A percentile compares a stretch with the other conserved stretches of the same genome.
Evolutionary conservation across 2,329 filamentous ascomycete species (phyloP).

Genomic region (Trichoderma polysporum): DNA sequence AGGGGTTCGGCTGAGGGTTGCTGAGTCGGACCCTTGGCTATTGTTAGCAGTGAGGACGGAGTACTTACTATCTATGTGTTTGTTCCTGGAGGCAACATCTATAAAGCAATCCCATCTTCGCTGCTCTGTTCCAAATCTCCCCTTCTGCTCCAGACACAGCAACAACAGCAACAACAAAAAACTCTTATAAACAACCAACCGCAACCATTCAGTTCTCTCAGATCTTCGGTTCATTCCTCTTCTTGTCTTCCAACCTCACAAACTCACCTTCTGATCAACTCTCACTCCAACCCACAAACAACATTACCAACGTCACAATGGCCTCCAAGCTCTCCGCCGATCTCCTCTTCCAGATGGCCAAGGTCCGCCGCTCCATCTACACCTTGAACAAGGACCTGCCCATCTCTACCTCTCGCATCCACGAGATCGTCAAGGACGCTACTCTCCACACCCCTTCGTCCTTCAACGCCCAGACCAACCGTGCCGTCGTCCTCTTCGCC

Average conservation of each 20-base stretch:
- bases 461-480: slow-evolving; percentile 87
- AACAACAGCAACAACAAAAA: neutral
- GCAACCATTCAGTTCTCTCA: slow-evolving; percentile 17
- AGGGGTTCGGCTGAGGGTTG: neutral
- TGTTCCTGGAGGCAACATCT: neutral
- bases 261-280: slow-evolving; percentile 4
- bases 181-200: neutral
- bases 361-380: slow-evolving; percentile 69
- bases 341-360: slow-evolving; percentile 62
- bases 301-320: slow-evolving; percentile 41
- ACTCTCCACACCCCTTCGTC: slow-evolving; percentile 71
- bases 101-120: slow-evolving; percentile 5
- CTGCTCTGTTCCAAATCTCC: neutral
- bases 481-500: slow-evolving; percentile 75
- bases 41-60: neutral
- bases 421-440: slow-evolving; percentile 63
- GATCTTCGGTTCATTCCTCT: slow-evolving; percentile 12
- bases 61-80: too few species aligned
- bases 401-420: slow-evolving; percentile 52
- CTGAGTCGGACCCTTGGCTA: neutral
- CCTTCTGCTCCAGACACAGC: neutral
- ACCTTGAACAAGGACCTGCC: slow-evolving; percentile 62
- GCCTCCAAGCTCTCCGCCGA: slow-evolving; percentile 45
- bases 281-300: slow-evolving; percentile 10
- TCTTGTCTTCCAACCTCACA: slow-evolving; percentile 4